Evolutionary conservation across 305 asterid species (phyloP), one percentile per base, ranked within the genome.

Genomic region (Fraxinus sp.): DNA sequence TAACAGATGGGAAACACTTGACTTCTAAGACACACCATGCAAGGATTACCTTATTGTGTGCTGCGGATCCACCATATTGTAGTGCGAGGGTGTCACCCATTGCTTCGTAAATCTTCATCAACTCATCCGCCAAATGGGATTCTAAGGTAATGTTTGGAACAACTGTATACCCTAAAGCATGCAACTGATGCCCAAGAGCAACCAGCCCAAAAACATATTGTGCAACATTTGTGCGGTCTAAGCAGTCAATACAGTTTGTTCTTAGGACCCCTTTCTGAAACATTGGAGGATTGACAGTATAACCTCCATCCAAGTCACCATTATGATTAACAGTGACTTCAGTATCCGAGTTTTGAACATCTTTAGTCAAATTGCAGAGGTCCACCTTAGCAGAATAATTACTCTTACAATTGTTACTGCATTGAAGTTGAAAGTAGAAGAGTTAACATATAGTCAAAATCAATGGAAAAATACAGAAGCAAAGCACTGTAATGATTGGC

Each of bases 61-160:
- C 99, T 2, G 96, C 97, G 85, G 98, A 97, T 83, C 98, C 99
- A 84, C 98, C 98, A 80, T 93, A 97, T 57, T 97, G 99, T 16
- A 95, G 83, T 79, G 99, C 98, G 82, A 97, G 98, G 35, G 94
- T 95, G 82, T 97, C 99, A 0, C 99, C 98, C 99, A 97, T 97
- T 74, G 90, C 93, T 85, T 97, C 98, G 59, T 95, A 97, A 43
- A 89, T 84, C 87, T 91, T 92, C 99, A 97, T 97, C 73, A 97
- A 57, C 66, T 89, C 90, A 77, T 92, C 94, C n/a, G 97, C 97
- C 84, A 96, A 78, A 7, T 88, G 86, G 71, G 96, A 91, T 86
- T 91, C 91, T 46, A 93, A 68, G 82, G 84, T 87, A 85, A 95
- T 87, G 85, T 49, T 77, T 72, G 92, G 89, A 84, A 49, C 88